phyloP scores from a whole-genome alignment of 305 asterid genomes.

The Fraxinus xanthoxyloides region DNA sequence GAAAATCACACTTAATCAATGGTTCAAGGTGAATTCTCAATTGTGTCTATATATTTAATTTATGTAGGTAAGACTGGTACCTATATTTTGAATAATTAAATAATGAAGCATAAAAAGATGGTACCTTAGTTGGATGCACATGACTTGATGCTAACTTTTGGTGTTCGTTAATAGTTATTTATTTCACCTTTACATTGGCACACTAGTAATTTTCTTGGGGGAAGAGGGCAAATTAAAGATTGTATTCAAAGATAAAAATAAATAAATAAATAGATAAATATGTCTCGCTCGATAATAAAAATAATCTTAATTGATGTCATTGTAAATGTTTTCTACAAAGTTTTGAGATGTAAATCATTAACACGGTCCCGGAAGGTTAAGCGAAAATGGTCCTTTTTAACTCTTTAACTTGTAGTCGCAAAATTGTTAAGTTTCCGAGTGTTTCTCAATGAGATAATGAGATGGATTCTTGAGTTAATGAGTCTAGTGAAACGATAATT shows the following conservation, averaged over 20 bases:
- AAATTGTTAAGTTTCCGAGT: neutral
- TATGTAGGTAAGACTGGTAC: neutral
- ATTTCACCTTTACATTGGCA: neutral
- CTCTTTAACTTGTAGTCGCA: neutral
- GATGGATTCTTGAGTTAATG: neutral
- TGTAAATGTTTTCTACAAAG: neutral
- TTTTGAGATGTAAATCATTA: neutral
- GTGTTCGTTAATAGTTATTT: neutral
- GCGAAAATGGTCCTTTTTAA: neutral
- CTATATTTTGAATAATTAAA: neutral
- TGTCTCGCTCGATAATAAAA: neutral
- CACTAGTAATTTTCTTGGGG: neutral
- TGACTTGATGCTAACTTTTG: constrained; percentile 18
- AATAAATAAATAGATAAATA: too few relatives aligned
- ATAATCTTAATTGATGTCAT: neutral
- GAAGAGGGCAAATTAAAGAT: neutral
- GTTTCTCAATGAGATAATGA: neutral
- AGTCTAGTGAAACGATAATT: neutral
- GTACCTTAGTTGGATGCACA: constrained; percentile 20
- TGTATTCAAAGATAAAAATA: neutral
- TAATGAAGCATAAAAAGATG: constrained; percentile 15
- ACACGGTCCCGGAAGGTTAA: neutral
- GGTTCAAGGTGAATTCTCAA: neutral
- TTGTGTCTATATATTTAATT: neutral
- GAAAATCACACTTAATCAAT: neutral